A percentile compares a stretch with the other conserved stretches of the same genome.
Evolutionary conservation across 2,329 filamentous ascomycete species (phyloP).

Genomic region (Xylaria multiplex): DNA sequence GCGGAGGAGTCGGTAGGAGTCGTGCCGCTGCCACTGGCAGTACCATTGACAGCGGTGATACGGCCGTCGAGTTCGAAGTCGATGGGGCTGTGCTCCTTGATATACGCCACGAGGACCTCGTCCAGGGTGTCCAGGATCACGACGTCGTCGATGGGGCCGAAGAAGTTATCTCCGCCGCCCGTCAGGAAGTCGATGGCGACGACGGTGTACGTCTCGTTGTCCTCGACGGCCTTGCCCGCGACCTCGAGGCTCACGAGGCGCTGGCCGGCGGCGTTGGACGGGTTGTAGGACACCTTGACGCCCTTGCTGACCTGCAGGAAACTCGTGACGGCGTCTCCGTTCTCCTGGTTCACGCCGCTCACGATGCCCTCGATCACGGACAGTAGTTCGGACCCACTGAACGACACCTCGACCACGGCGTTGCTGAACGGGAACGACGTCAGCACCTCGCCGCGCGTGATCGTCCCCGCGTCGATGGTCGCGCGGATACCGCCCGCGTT

Average conservation of each 20-base stretch:
- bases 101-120: conserved; percentile 60
- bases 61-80: conserved; percentile 60
- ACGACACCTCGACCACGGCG: conserved; percentile 66
- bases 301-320: conserved; percentile 69
- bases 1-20: conserved; percentile 23
- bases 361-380: conserved; percentile 68
- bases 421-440: conserved; percentile 75
- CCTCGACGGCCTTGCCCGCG: conserved; percentile 58
- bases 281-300: conserved; percentile 68
- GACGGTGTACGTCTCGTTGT: conserved; percentile 60
- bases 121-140: conserved; percentile 61
- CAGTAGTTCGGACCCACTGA: conserved; percentile 65
- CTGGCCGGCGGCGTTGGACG: conserved; percentile 58
- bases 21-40: background rate
- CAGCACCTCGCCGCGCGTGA: conserved; percentile 71
- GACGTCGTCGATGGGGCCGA: conserved; percentile 51
- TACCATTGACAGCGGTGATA: conserved; percentile 50
- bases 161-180: conserved; percentile 71
- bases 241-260: conserved; percentile 65
- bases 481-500: conserved; percentile 73
- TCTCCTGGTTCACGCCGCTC: conserved; percentile 64
- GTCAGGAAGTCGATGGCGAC: conserved; percentile 72
- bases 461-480: conserved; percentile 67
- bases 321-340: conserved; percentile 62
- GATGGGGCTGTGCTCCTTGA: conserved; percentile 60